A percentile compares a stretch with the other conserved stretches of the same genome.
These are phyloP conservation scores for Tillandsia leiboldiana DNA, from an alignment of 176 grass and related monocot species.

Conservation along the genomic window DNA sequence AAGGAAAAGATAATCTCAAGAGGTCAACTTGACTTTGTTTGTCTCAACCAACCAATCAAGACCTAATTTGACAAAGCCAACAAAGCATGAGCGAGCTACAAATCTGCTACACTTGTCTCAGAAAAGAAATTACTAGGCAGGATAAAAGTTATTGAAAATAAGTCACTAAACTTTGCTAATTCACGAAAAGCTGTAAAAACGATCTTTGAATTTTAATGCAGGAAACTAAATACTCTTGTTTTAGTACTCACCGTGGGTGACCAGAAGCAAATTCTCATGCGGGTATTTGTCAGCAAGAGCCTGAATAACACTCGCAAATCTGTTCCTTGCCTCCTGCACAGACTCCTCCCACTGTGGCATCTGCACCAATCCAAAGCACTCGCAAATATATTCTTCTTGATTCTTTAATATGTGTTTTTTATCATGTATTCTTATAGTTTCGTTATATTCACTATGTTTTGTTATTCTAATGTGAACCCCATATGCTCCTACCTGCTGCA, in stretches of 20 bases:
- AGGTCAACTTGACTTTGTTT: no score
- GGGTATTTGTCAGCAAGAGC: conserved; percentile 74
- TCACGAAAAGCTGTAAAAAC: neutral
- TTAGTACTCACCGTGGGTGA: conserved; percentile 56
- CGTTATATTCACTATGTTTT: no score
- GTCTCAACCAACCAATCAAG: no score
- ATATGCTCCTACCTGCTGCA: no score
- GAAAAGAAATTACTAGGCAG: neutral
- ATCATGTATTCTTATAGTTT: no score
- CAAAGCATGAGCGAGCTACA: no score
- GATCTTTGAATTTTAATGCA: neutral
- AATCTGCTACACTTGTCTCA: no score
- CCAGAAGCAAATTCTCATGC: conserved; percentile 58
- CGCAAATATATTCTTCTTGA: conserved; percentile 1
- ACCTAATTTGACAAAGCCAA: no score
- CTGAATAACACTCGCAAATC: conserved; percentile 58
- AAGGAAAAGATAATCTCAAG: no score
- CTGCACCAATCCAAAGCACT: conserved; percentile 20
- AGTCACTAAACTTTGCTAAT: neutral
- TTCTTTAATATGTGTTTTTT: neutral
- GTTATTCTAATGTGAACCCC: no score
- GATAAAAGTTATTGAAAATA: neutral
- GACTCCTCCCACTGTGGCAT: conserved; percentile 60
- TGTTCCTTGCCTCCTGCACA: conserved; percentile 47
- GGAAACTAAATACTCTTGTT: neutral